Conservation (phyloP, 768 basidiomycete genomes). For the Rhizopogon rudus region DNA sequence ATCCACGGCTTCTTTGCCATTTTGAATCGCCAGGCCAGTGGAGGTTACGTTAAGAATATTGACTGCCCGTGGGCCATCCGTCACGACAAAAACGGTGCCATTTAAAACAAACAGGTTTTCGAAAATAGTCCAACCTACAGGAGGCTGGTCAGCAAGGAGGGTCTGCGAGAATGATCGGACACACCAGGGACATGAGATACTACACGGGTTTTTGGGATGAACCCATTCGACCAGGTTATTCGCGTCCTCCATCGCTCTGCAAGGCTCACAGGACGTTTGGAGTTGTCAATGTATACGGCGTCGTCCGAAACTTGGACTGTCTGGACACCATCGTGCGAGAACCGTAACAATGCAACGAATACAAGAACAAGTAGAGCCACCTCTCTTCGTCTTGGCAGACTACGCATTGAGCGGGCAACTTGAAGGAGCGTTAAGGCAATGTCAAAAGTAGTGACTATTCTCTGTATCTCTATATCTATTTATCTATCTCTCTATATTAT, state of each 20-base stretch:
- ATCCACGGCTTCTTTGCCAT: conserved; percentile 48
- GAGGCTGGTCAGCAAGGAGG: background rate
- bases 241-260: conserved; percentile 26
- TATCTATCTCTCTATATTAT: no score
- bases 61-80: conserved; percentile 50
- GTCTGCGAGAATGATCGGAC: background rate
- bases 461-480: no score
- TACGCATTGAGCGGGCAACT: background rate
- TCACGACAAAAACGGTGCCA: conserved; percentile 79
- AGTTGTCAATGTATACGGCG: background rate
- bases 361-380: conserved; percentile 44
- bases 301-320: conserved; percentile 3
- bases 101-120: conserved; percentile 79
- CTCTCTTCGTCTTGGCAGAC: conserved; percentile 50
- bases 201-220: conserved; percentile 57
- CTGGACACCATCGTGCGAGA: conserved; percentile 23
- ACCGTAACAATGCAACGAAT: conserved; percentile 41
- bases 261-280: conserved; percentile 8
- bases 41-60: conserved; percentile 69
- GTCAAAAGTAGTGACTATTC: no score
- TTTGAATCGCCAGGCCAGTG: conserved; percentile 54
- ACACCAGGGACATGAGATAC: conserved; percentile 75
- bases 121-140: conserved; percentile 84
- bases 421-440: no score
- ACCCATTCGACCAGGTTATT: conserved; percentile 33